Evolutionary conservation across 306 rosid genomes (phyloP), one percentile per base, ranked within the genome.

Genomic region (Neltuma alba): DNA sequence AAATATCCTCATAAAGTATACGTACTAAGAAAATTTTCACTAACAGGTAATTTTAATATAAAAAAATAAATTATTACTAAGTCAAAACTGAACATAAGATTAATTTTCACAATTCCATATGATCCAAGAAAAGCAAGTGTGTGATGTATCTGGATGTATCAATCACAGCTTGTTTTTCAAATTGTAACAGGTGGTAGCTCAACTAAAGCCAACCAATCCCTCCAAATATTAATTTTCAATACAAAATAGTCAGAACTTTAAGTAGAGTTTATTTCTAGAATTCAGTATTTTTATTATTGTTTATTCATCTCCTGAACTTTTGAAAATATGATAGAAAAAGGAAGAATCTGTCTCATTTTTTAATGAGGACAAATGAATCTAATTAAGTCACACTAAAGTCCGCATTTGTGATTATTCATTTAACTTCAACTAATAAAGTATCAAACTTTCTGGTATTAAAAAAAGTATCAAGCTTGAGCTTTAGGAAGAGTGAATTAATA

Each of bases 331-430:
- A 61, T 30, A 28, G 37, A 61, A 25, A 78, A 60, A 70, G 54
- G 28, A n/a, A 83, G 86, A 89, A 86, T 89, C 86, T 89, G 61
- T 23, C 20, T 42, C 80, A 61, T 64, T 79, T 81, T 81, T 80
- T 72, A 86, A 84, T 54, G 77, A 38, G 80, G 87, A 87, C 96
- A 89, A 87, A 74, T 27, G 84, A 82, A 87, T 83, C 68, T 79
- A 75, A 79, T 87, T n/a, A 50, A 50, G 64, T 76, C 82, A 81
- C 80, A 68, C 76, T 64, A 81, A 76, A 79, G n/a, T 79, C 79
- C 77, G 79, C 5, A 37, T 42, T 68, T 57, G 54, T 27, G 67
- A 60, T 70, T 40, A 50, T 57, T 83, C 76, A 65, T 79, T 86
- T 87, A 79, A 76, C 55, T 75, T 67, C 50, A 48, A 77, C 81